A percentile compares a stretch with the other conserved stretches of the same genome.
These are phyloP conservation scores for Francoa sonchifolia DNA, from an alignment of 441 rosid genomes.

Conservation along the genomic window DNA sequence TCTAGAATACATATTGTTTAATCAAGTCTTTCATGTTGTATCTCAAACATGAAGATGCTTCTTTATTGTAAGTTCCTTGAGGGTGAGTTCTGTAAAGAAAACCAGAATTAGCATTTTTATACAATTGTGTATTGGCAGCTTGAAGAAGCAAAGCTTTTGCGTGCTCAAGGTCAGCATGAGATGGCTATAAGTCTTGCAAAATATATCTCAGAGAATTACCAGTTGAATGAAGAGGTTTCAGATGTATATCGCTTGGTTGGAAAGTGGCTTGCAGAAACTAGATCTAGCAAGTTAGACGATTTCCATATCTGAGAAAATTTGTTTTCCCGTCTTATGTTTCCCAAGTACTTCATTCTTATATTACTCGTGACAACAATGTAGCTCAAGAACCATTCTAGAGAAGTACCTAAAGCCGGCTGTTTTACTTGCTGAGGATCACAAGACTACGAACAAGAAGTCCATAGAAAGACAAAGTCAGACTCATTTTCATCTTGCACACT, in stretches of 20 bases:
- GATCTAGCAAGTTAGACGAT: slow-evolving; percentile 80
- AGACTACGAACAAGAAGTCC: slow-evolving; percentile 43
- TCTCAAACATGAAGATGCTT: no score
- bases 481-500: slow-evolving; percentile 91
- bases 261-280: slow-evolving; percentile 95
- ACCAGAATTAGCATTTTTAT: no score
- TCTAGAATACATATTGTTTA: no score
- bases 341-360: slow-evolving; percentile 12
- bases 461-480: slow-evolving; percentile 71
- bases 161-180: slow-evolving; percentile 90
- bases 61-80: no score
- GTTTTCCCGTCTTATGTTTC: slow-evolving; percentile 12
- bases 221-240: slow-evolving; percentile 54
- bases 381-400: slow-evolving; percentile 91
- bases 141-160: slow-evolving; percentile 91
- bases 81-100: no score
- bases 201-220: slow-evolving; percentile 57
- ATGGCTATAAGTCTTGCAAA: slow-evolving; percentile 90
- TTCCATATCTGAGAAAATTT: slow-evolving; percentile 11
- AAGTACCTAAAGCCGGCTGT: slow-evolving; percentile 92
- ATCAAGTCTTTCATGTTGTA: no score
- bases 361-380: slow-evolving; percentile 24
- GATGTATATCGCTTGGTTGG: slow-evolving; percentile 83
- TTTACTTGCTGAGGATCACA: slow-evolving; percentile 55
- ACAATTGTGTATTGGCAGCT: slow-evolving; percentile 44